A percentile compares a stretch with the other conserved stretches of the same genome.
These are phyloP conservation scores for Phylloporus scabripes DNA, from an alignment of 768 basidiomycete genomes.

Conservation along the genomic window DNA sequence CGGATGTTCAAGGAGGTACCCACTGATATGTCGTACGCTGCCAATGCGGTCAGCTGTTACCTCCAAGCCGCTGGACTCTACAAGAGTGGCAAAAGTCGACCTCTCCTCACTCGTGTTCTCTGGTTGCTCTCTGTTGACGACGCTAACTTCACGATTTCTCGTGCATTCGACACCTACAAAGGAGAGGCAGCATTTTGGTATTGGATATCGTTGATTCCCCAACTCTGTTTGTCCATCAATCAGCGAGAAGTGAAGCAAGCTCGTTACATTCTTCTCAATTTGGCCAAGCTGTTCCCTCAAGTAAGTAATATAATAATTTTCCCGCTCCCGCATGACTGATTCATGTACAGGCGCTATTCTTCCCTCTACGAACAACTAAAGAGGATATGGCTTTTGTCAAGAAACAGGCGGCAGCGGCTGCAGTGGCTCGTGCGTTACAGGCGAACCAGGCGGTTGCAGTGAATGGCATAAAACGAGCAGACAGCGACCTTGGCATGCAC, in stretches of 20 bases:
- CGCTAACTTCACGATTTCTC: conserved; percentile 56
- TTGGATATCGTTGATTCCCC: conserved; percentile 97
- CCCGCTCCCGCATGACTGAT: conserved; percentile 3
- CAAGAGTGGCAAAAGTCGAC: conserved; percentile 89
- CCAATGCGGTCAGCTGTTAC: conserved; percentile 94
- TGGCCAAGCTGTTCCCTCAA: conserved; percentile 92
- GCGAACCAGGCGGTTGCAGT: conserved; percentile 26
- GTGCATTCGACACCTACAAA: conserved; percentile 90
- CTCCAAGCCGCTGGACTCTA: conserved; percentile 95
- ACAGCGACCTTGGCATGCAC: conserved; percentile 28
- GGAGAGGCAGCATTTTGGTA: conserved; percentile 97
- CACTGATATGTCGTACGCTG: conserved; percentile 66
- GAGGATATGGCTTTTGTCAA: conserved; percentile 57
- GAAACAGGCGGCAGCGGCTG: conserved; percentile 37
- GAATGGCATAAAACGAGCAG: conserved; percentile 29
- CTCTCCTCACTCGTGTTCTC: conserved; percentile 85
- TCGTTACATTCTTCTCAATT: conserved; percentile 77
- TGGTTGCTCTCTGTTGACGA: conserved; percentile 97
- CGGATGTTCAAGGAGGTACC: conserved; percentile 86
- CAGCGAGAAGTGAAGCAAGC: conserved; percentile 93
- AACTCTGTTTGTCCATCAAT: conserved; percentile 83
- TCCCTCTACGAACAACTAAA: conserved; percentile 80
- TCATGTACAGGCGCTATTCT: conserved; percentile 77
- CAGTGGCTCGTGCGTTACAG: conserved; percentile 32
- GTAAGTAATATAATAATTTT: conserved; percentile 36